Percentiles rank a stretch among this genome's conserved stretches.
These are phyloP conservation scores for Phylloporus arenicola DNA, from an alignment of 768 basidiomycete species.

Conservation along the genomic window DNA sequence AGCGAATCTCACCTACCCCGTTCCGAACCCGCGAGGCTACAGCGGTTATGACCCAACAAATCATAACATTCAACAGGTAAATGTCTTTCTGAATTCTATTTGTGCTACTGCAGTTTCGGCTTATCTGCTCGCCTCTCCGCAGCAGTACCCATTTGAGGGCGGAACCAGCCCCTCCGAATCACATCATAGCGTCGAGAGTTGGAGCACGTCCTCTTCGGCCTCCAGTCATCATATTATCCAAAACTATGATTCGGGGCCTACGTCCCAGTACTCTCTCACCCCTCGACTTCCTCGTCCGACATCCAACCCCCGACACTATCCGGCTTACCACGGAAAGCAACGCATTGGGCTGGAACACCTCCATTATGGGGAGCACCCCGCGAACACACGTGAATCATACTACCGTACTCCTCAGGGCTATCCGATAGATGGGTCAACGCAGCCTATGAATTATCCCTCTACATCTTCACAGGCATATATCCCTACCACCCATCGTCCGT, in stretches of 20 bases:
- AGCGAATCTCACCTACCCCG: conserved; percentile 14
- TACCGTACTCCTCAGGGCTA: conserved; percentile 21
- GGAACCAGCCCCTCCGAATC: conserved; percentile 23
- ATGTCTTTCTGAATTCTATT: neutral
- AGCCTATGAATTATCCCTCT: neutral
- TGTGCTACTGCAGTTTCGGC: neutral
- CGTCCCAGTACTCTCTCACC: conserved; percentile 7
- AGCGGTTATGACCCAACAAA: conserved; percentile 8
- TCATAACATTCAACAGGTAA: conserved; percentile 16
- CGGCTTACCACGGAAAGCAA: conserved; percentile 20
- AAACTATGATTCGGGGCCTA: conserved; percentile 4
- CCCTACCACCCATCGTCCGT: conserved; percentile 4
- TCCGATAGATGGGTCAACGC: conserved; percentile 1
- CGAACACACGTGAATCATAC: conserved; percentile 6
- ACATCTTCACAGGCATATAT: conserved; percentile 11
- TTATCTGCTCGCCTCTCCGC: neutral
- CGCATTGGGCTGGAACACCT: conserved; percentile 21
- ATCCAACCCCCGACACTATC: conserved; percentile 14
- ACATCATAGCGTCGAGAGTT: conserved; percentile 21
- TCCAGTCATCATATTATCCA: conserved; percentile 14
- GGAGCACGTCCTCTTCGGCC: conserved; percentile 25
- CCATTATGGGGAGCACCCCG: conserved; percentile 13
- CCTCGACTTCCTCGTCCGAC: neutral
- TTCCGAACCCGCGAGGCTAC: conserved; percentile 8
- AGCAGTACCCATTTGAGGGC: conserved; percentile 18